Evolutionary conservation across 2,329 filamentous ascomycete species (phyloP).

Genomic region (Apiospora aurea): DNA sequence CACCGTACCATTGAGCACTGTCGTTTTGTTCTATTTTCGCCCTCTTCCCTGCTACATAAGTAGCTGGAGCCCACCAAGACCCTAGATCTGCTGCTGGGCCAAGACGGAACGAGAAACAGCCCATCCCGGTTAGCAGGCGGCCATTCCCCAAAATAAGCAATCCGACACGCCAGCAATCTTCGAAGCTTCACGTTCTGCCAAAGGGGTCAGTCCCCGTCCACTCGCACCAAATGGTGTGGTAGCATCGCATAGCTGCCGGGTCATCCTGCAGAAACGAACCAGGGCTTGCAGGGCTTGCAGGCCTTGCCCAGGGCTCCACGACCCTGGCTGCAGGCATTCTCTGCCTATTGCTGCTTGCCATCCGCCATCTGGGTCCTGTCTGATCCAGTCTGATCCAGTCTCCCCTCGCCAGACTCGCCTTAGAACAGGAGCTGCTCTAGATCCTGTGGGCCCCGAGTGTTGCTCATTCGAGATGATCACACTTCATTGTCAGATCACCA

Average conservation of each 20-base stretch:
- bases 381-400: no score
- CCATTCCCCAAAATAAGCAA: conserved; percentile 12
- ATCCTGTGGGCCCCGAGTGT: conserved; percentile 8
- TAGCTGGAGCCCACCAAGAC: not conserved
- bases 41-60: not conserved
- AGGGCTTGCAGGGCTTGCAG: not conserved
- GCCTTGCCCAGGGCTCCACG: not conserved
- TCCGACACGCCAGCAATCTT: not conserved
- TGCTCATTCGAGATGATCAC: conserved; percentile 18
- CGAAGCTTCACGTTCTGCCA: not conserved
- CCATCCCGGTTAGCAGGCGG: not conserved
- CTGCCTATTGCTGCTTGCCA: not conserved
- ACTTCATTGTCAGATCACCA: conserved; percentile 17
- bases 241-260: conserved; percentile 17
- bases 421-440: not conserved
- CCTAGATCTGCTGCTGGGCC: conserved; percentile 19
- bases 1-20: not conserved
- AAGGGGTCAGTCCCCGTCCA: not conserved
- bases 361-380: no score
- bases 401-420: not conserved
- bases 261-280: conserved; percentile 21
- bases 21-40: not conserved
- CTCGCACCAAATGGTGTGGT: not conserved
- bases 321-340: not conserved
- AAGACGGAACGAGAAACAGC: conserved; percentile 13